phyloP scores from a whole-genome alignment of 2,329 filamentous ascomycete genomes.

The Tothia fuscella region DNA sequence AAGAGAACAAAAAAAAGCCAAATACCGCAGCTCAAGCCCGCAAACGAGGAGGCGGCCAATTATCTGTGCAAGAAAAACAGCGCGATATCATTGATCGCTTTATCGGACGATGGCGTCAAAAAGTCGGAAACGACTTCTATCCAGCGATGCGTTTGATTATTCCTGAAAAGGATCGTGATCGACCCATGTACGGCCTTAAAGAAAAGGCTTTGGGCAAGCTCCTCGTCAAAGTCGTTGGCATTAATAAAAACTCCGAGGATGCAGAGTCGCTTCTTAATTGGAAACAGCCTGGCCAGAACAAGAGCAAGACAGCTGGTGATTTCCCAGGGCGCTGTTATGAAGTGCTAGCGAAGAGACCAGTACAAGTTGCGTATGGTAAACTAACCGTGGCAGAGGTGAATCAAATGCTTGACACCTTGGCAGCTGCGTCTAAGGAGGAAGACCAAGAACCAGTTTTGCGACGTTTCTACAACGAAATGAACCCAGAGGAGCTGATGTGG shows the following conservation, averaged over 20 bases:
- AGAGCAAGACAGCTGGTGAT: constrained; percentile 65
- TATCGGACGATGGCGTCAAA: constrained; percentile 72
- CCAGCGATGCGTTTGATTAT: constrained; percentile 85
- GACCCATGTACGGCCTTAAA: constrained; percentile 87
- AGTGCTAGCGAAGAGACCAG: constrained; percentile 70
- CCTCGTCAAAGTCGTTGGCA: constrained; percentile 84
- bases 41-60: constrained; percentile 47
- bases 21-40: constrained; percentile 42
- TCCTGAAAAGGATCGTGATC: constrained; percentile 83
- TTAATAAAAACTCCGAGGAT: constrained; percentile 82
- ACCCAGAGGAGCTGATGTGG: constrained; percentile 87
- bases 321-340: constrained; percentile 86
- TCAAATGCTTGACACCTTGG: constrained; percentile 65
- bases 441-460: constrained; percentile 72
- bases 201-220: constrained; percentile 84
- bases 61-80: constrained; percentile 65
- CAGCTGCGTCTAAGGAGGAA: constrained; percentile 65
- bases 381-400: constrained; percentile 90
- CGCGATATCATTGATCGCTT: constrained; percentile 75
- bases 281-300: constrained; percentile 69
- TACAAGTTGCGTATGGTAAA: constrained; percentile 59
- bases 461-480: constrained; percentile 82
- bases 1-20: constrained; percentile 64
- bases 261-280: constrained; percentile 76
- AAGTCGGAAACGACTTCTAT: constrained; percentile 87